phyloP scores from a whole-genome alignment of 2,329 filamentous ascomycete species.

The Fusarium buharicum region DNA sequence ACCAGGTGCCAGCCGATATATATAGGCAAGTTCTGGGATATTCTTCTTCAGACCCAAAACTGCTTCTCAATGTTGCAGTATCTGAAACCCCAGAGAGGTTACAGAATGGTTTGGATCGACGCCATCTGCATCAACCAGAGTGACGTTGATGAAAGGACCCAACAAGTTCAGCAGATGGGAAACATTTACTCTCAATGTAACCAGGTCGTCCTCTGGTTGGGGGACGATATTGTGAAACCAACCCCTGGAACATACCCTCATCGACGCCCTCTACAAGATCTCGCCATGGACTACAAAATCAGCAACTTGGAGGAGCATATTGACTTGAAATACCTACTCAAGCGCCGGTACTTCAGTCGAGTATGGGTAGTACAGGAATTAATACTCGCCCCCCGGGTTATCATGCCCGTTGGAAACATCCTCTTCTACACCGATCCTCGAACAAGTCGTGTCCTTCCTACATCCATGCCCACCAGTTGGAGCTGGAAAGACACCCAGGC shows the following conservation, averaged over 20 bases:
- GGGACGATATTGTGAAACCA: neutral
- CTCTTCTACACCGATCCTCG: neutral
- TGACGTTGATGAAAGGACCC: neutral
- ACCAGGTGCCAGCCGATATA: neutral
- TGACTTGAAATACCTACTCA: neutral
- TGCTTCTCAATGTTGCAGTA: conserved; percentile 2
- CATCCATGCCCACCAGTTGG: neutral
- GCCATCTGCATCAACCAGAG: conserved; percentile 7
- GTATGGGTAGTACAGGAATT: conserved; percentile 1
- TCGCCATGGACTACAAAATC: neutral
- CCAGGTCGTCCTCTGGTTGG: neutral
- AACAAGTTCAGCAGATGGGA: neutral
- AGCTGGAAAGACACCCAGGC: neutral
- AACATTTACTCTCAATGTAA: neutral
- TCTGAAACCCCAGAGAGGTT: neutral
- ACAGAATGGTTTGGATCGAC: conserved; percentile 4
- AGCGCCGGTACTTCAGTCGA: neutral
- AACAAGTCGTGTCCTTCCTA: neutral
- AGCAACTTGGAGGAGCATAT: neutral
- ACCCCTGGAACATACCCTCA: neutral
- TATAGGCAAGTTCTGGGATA: neutral
- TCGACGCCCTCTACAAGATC: neutral
- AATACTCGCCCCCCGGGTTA: neutral
- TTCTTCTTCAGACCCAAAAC: neutral
- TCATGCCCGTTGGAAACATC: neutral